Percentiles rank a stretch among this genome's conserved stretches.
These are phyloP conservation scores for Limtongozyma cylindracea DNA, from an alignment of 805 yeast species.

Conservation along the genomic window DNA sequence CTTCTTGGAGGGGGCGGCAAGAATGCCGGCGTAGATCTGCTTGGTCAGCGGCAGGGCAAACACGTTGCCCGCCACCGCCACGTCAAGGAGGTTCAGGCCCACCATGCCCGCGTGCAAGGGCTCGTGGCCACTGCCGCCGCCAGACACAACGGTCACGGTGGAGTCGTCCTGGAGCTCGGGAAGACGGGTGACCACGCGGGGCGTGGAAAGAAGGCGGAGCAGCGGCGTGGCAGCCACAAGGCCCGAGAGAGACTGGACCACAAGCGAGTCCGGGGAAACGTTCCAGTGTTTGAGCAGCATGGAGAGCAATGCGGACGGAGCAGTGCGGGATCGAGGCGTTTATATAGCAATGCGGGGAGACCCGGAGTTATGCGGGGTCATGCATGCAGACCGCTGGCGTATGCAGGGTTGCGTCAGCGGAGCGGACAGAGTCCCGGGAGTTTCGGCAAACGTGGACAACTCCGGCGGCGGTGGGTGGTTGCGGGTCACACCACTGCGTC, in stretches of 20 bases:
- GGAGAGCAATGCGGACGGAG: too few relatives aligned
- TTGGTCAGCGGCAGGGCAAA: slow-evolving; percentile 91
- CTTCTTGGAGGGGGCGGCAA: slow-evolving; percentile 22
- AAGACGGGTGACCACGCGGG: slow-evolving; percentile 25
- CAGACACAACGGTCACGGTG: slow-evolving; percentile 47
- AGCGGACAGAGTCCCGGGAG: too few relatives aligned
- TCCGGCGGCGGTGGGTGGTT: too few relatives aligned
- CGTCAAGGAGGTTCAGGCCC: slow-evolving; percentile 61
- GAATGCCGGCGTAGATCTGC: slow-evolving; percentile 53
- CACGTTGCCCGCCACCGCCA: slow-evolving; percentile 76
- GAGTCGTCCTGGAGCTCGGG: slow-evolving; percentile 5
- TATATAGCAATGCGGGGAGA: too few relatives aligned
- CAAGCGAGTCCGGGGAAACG: too few relatives aligned
- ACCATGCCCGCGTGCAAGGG: slow-evolving; percentile 86
- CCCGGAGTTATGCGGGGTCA: too few relatives aligned
- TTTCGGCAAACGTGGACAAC: too few relatives aligned
- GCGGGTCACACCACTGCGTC: too few relatives aligned
- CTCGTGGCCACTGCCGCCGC: slow-evolving; percentile 95
- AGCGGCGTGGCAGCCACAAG: slow-evolving; percentile 28
- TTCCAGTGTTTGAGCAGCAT: too few relatives aligned
- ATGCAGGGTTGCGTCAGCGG: too few relatives aligned
- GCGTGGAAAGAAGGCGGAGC: slow-evolving; percentile 23
- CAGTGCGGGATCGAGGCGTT: too few relatives aligned
- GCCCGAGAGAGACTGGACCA: slow-evolving; percentile 26
- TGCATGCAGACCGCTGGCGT: too few relatives aligned